Evolutionary conservation across 306 rosid genomes (phyloP).

Genomic region (Citrullus amarus): DNA sequence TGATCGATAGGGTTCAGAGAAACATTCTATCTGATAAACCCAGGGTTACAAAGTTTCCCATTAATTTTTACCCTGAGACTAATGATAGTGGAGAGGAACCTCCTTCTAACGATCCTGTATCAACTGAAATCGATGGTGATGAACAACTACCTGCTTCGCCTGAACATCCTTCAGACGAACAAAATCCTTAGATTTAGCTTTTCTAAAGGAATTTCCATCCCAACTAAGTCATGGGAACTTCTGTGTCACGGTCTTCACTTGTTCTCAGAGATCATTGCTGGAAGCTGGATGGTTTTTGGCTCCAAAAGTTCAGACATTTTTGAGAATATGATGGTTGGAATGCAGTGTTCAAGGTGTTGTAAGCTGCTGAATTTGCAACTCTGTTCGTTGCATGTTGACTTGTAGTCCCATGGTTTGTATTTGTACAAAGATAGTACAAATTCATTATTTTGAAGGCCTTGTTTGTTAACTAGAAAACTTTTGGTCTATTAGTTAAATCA

Average conservation of each 20-base stretch:
- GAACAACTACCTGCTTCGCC: constrained; percentile 21
- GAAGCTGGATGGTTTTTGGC: not conserved
- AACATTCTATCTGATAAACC: constrained; percentile 93
- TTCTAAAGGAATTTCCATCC: not conserved
- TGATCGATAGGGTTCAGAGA: constrained; percentile 67
- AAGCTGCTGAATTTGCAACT: not conserved
- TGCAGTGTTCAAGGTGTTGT: not conserved
- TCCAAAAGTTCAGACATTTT: not conserved
- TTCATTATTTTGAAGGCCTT: not conserved
- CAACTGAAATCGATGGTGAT: constrained; percentile 18
- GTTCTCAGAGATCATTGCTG: not conserved
- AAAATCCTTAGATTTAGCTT: constrained; percentile 14
- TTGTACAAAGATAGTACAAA: constrained; percentile 7
- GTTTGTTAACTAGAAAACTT: not conserved
- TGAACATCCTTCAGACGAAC: constrained; percentile 28
- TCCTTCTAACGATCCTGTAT: constrained; percentile 12
- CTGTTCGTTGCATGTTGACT: not conserved
- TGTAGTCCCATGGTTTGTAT: not conserved
- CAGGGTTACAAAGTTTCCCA: constrained; percentile 82
- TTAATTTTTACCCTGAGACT: constrained; percentile 40
- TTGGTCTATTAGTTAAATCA: not conserved
- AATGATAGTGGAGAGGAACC: constrained; percentile 17
- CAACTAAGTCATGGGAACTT: not conserved
- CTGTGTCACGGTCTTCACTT: not conserved
- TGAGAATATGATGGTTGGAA: not conserved